Evolutionary conservation across 768 basidiomycete species (phyloP).

Genomic region (Leccinum boreale): DNA sequence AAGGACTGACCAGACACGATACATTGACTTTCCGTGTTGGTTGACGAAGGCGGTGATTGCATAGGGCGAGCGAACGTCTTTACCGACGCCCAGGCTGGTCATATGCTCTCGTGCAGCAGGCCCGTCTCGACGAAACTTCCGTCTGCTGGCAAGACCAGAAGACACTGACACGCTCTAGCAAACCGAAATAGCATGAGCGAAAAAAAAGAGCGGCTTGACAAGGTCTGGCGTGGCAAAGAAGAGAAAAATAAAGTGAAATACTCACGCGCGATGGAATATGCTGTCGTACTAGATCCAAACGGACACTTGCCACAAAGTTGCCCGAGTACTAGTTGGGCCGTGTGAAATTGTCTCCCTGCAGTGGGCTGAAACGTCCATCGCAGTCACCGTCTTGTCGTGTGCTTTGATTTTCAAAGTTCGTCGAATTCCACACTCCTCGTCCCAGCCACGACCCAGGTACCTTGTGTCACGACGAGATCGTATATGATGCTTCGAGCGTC

Average conservation of each 20-base stretch:
- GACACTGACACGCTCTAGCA: neutral
- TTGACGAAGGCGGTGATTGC: slow-evolving; percentile 78
- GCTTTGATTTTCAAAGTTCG: too few species aligned
- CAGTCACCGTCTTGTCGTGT: too few species aligned
- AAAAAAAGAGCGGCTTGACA: neutral
- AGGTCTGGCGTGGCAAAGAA: neutral
- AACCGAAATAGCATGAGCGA: neutral
- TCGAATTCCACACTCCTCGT: too few species aligned
- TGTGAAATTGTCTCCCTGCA: too few species aligned
- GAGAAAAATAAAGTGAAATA: slow-evolving; percentile 17
- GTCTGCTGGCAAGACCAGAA: slow-evolving; percentile 46
- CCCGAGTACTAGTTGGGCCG: too few species aligned
- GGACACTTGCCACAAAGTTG: too few species aligned
- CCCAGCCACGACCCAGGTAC: too few species aligned
- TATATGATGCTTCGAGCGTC: too few species aligned
- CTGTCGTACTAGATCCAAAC: too few species aligned
- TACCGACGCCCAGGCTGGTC: slow-evolving; percentile 68
- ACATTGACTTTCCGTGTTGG: slow-evolving; percentile 69
- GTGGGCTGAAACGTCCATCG: too few species aligned
- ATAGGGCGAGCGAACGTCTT: slow-evolving; percentile 70
- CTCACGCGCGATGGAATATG: slow-evolving; percentile 54
- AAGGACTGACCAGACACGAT: slow-evolving; percentile 66
- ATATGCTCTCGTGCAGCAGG: slow-evolving; percentile 65
- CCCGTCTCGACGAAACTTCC: slow-evolving; percentile 72
- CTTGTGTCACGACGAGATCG: too few species aligned